A percentile compares a stretch with the other conserved stretches of the same genome.
Conservation (phyloP, 2,329 filamentous ascomycete genomes). For the Aureobasidium vineae region DNA sequence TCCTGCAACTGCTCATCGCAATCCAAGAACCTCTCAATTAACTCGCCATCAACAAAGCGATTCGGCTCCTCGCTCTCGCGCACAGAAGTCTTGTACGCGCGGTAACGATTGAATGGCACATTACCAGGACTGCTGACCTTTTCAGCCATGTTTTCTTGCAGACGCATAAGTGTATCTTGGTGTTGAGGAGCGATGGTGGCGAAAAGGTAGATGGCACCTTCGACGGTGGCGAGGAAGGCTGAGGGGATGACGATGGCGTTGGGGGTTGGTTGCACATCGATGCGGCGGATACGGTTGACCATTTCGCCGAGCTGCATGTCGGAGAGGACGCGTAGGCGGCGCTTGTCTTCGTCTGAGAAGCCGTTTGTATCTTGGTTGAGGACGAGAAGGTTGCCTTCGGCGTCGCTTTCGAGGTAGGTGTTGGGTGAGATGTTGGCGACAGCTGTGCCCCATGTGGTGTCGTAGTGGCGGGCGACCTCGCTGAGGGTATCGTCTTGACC, state of each 20-base stretch:
- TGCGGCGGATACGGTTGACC: constrained; percentile 80
- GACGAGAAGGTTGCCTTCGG: constrained; percentile 82
- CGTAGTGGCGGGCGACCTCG: constrained; percentile 76
- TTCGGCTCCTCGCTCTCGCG: constrained; percentile 71
- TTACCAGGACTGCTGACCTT: constrained; percentile 67
- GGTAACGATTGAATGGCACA: constrained; percentile 73
- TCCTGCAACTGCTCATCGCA: constrained; percentile 59
- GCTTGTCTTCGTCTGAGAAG: constrained; percentile 70
- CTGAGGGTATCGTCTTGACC: constrained; percentile 59
- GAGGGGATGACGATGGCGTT: constrained; percentile 71
- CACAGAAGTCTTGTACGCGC: constrained; percentile 75
- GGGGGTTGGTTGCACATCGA: constrained; percentile 64
- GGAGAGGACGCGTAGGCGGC: constrained; percentile 68
- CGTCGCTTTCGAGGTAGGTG: constrained; percentile 79
- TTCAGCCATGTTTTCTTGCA: constrained; percentile 70
- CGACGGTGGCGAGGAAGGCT: constrained; percentile 87
- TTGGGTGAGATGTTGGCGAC: constrained; percentile 69
- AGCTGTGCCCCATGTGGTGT: constrained; percentile 78
- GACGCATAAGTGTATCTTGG: constrained; percentile 75
- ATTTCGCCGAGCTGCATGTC: constrained; percentile 89
- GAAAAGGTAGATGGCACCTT: constrained; percentile 89
- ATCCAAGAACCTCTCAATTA: constrained; percentile 82
- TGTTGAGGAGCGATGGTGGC: constrained; percentile 70
- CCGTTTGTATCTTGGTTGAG: constrained; percentile 71
- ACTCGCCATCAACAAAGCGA: constrained; percentile 87